These are phyloP conservation scores for Coprinopsis cinerea DNA, from an alignment of 768 basidiomycete genomes.

Conservation along the genomic window DNA sequence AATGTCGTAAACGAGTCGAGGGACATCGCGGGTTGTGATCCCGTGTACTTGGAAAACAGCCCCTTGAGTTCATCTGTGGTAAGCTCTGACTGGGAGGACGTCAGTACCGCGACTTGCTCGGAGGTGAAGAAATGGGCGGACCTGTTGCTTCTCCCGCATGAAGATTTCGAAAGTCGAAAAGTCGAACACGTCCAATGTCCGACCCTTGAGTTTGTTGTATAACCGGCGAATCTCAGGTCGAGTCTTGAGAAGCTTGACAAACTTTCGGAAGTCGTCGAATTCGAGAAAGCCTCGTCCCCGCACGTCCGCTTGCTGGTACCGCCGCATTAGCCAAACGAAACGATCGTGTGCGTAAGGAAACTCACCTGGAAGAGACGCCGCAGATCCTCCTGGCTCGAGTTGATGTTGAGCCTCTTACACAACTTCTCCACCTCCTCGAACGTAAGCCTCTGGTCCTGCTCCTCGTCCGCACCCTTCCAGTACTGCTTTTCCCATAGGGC, in stretches of 20 bases:
- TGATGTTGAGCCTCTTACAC: slow-evolving; percentile 68
- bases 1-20: slow-evolving; percentile 69
- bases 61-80: slow-evolving; percentile 26
- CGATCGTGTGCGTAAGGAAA: neutral
- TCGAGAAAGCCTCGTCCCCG: slow-evolving; percentile 57
- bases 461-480: slow-evolving; percentile 71
- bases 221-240: slow-evolving; percentile 75
- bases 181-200: slow-evolving; percentile 31
- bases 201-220: slow-evolving; percentile 38
- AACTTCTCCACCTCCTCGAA: slow-evolving; percentile 72
- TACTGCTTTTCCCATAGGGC: slow-evolving; percentile 80
- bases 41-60: slow-evolving; percentile 36
- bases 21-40: slow-evolving; percentile 7
- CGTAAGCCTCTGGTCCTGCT: slow-evolving; percentile 54
- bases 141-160: slow-evolving; percentile 43
- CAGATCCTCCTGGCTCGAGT: slow-evolving; percentile 54
- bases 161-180: slow-evolving; percentile 39
- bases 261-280: slow-evolving; percentile 75
- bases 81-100: slow-evolving; percentile 30
- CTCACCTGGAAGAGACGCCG: slow-evolving; percentile 52
- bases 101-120: neutral
- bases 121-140: slow-evolving; percentile 14
- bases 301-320: slow-evolving; percentile 60
- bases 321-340: neutral
- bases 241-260: slow-evolving; percentile 79